Base-by-base conservation (phyloP, 768 basidiomycete species). In the Pisolithus sp. region DNA sequence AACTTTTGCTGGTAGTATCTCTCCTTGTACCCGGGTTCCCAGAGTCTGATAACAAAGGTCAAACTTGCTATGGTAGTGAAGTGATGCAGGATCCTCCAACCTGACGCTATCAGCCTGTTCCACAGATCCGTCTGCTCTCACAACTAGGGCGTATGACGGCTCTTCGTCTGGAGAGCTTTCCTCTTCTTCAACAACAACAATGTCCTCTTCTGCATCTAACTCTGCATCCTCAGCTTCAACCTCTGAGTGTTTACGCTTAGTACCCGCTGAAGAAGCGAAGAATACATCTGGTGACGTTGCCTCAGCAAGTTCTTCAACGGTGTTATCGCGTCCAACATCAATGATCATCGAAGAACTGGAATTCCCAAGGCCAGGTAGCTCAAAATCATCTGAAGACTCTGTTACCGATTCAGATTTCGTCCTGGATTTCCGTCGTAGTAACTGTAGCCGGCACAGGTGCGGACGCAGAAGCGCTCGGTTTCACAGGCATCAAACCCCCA, bases 1-100 rank as follows among this genome's bases (percentile, higher is more conserved):
- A 98, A 99, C 71, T 99, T 99, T 62, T 90, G 86, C 43, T 79
- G 76, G 61, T 99, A 99, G 66, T 99, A 99, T 38, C 96, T 82
- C 58, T 94, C 91, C 65, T 82, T 85, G 69, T 99, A 99, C 24
- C 95, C 96, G 2, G 93, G 84, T 68, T 98, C 93, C 85, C 91
- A 99, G 20, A 98, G 72, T 63, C 95, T 97, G 59, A 5, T 47
- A 53, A 23, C 28, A 45, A 46, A 53, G 21, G 13, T 34, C 54
- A 49, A 58, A 30, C 39, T 38, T 52, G 38, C 21, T 44, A 23
- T 40, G 7, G 21, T 44, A 17, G 30, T 31, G 23, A 41, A 45
- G 28, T n/a, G 34, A 49, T 30, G 56, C 24, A 34, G 36, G 31
- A 45, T 17, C 18, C 60, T 74, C 87, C 58, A 68, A 94, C 94